Evolutionary conservation across 257 asterid species (phyloP).

Genomic region (Nicotiana tomentosiformis): DNA sequence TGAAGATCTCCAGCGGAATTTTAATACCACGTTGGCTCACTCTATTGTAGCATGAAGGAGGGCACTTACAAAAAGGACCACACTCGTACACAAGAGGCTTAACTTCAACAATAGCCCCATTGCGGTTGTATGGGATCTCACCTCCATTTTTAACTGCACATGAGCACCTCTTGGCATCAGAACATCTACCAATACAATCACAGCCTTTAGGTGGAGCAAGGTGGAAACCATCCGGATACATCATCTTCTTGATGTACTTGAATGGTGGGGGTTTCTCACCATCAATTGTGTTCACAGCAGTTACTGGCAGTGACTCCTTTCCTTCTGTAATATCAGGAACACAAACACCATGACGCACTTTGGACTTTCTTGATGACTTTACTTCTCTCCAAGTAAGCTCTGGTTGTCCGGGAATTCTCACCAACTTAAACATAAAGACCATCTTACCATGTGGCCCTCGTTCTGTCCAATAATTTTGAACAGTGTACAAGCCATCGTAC

Average conservation of each 20-base stretch:
- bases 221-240: slow-evolving; percentile 49
- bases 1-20: slow-evolving; percentile 68
- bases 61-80: slow-evolving; percentile 82
- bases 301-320: slow-evolving; percentile 43
- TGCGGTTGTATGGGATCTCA: slow-evolving; percentile 66
- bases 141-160: slow-evolving; percentile 70
- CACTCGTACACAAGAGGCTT: slow-evolving; percentile 72
- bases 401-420: slow-evolving; percentile 70
- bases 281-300: slow-evolving; percentile 55
- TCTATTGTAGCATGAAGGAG: slow-evolving; percentile 82
- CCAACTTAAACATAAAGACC: slow-evolving; percentile 71
- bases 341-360: slow-evolving; percentile 47
- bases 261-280: slow-evolving; percentile 54
- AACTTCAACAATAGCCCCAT: slow-evolving; percentile 70
- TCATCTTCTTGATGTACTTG: slow-evolving; percentile 48
- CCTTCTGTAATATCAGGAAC: slow-evolving; percentile 61
- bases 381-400: slow-evolving; percentile 74
- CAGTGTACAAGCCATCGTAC: slow-evolving; percentile 79
- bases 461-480: slow-evolving; percentile 44
- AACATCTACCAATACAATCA: slow-evolving; percentile 62
- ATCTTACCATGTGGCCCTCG: slow-evolving; percentile 49
- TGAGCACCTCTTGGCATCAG: slow-evolving; percentile 41
- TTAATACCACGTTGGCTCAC: slow-evolving; percentile 66
- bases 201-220: slow-evolving; percentile 53
- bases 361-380: slow-evolving; percentile 37